Evolutionary conservation across 192 early-diverging fungal genomes (phyloP), one percentile per base, ranked within the genome.

Genomic region (Entophlyctis helioformis): DNA sequence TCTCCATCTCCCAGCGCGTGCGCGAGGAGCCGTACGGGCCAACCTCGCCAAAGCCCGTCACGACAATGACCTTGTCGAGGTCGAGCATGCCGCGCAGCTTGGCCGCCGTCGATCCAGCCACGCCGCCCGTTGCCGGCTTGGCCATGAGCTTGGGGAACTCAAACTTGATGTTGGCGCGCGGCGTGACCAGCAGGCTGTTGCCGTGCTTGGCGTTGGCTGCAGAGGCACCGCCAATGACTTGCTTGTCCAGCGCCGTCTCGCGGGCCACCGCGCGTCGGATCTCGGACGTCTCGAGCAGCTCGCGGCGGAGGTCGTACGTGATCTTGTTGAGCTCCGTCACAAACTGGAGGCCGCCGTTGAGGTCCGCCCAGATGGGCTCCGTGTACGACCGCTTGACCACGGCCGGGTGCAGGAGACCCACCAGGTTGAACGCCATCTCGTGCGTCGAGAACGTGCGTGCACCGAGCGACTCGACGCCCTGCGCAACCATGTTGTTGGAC

Each of bases 1-100:
- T 79, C 65, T 96, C 92, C 75, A 96, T 87, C 59, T 96, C 89
- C 92, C 92, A 96, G 46, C 92, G 85, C 42, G 89, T 96, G 49
- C 89, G 72, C 13, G 83, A 69, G 38, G 85, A 83, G 52, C 92
- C 92, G 69, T 78, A 87, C 7, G 92, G 86, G 6, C 87, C 78
- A n/a, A 96, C 85, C 61, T 96, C 92, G 59, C 84, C 83, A 54
- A 89, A 96, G 39, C 92, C 92, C 46, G 87, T 87, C 18, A 91
- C 72, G 24, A 96, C 92, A 36, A 92, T 77, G 3, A 88, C 83
- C 66, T 90, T 84, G 41, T 96, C 89, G 46, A 96, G 65, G 60
- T 96, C 86, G 16, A 96, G 60, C 71, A 90, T 76, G 33, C 81
- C 69, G 43, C 62, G 64, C 18, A 87, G 67, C 56, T 80, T 62